Conservation (phyloP, 1,284 basidiomycete species). For the Rhodofomes roseus region DNA sequence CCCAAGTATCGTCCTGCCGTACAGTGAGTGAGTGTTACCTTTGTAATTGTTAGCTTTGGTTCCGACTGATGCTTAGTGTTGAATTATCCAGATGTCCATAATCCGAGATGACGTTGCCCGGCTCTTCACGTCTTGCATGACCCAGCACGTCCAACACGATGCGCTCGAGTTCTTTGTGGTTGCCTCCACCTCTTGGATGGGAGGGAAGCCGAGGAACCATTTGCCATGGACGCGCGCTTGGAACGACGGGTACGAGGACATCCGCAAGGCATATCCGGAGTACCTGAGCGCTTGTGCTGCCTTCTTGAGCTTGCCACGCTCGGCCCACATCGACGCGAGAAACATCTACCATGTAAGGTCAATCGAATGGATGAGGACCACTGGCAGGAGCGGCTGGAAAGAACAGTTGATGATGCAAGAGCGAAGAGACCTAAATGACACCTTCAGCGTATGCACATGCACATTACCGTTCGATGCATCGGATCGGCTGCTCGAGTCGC, state of each 20-base stretch:
- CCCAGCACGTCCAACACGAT: neutral
- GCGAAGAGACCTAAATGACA: no score
- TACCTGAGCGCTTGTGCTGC: neutral
- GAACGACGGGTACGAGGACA: neutral
- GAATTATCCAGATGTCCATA: no score
- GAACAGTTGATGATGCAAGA: no score
- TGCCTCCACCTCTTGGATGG: neutral
- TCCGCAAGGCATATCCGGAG: neutral
- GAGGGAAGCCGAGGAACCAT: neutral
- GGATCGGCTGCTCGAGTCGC: neutral
- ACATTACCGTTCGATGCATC: neutral
- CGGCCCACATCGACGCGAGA: no score
- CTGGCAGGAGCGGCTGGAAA: no score
- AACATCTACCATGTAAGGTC: no score
- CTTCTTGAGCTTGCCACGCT: neutral
- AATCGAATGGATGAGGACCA: no score
- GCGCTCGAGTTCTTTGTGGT: neutral
- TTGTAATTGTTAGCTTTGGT: no score
- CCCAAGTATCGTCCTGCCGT: no score
- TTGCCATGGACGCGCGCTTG: neutral
- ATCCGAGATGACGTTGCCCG: neutral
- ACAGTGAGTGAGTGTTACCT: no score
- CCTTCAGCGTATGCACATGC: neutral
- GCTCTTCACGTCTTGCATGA: neutral
- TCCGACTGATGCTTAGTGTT: no score